Evolutionary conservation across 257 asterid species (phyloP).

Genomic region (Ehretia macrophylla): DNA sequence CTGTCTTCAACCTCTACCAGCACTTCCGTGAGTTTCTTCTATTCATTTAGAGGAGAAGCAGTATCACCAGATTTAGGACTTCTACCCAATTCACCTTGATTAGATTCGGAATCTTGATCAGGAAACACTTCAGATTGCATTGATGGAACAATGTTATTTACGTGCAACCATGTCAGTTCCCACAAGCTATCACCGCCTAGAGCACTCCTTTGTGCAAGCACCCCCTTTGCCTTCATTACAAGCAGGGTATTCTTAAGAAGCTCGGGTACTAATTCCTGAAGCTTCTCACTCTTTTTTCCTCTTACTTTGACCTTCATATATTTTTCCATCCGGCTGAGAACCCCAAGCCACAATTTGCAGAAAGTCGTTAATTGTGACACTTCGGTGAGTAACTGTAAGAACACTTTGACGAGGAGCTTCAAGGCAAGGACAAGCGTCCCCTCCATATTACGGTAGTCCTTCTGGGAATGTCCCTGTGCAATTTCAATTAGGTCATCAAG

Average conservation of each 20-base stretch:
- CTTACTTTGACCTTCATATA: constrained; percentile 68
- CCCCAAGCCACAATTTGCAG: constrained; percentile 88
- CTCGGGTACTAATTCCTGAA: constrained; percentile 82
- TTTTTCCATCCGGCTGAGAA: constrained; percentile 80
- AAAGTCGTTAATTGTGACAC: constrained; percentile 62
- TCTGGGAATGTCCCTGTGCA: constrained; percentile 81
- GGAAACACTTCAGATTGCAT: constrained; percentile 70
- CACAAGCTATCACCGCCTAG: constrained; percentile 87
- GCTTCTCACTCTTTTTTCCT: constrained; percentile 70
- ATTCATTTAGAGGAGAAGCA: constrained; percentile 22
- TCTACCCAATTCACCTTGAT: constrained; percentile 18
- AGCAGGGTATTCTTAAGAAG: constrained; percentile 69
- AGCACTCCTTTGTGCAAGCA: constrained; percentile 69
- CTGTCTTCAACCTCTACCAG: background rate
- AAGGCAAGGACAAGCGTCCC: constrained; percentile 81
- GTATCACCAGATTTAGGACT: constrained; percentile 18
- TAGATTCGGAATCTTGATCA: constrained; percentile 41
- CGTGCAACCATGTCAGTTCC: constrained; percentile 96
- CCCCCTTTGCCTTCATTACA: constrained; percentile 83
- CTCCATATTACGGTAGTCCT: constrained; percentile 81
- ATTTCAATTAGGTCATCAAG: constrained; percentile 85
- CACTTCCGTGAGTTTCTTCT: background rate
- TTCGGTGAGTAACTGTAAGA: constrained; percentile 46
- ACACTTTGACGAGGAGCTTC: constrained; percentile 69
- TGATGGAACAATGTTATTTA: constrained; percentile 71